Conservation (phyloP, 2,329 filamentous ascomycete genomes). For the Alternaria conjuncta region DNA sequence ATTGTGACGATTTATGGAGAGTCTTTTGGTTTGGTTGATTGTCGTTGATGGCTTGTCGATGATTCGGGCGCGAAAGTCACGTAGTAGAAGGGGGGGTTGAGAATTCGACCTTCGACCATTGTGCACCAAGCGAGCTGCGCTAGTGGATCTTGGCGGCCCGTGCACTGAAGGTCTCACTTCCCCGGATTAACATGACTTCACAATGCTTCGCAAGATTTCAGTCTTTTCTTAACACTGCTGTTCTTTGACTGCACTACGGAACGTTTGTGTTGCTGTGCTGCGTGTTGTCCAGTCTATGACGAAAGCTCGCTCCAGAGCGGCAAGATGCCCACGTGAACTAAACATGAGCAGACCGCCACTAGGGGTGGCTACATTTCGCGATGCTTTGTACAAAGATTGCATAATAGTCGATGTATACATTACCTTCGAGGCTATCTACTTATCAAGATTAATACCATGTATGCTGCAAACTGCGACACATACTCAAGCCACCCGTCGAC, state of each 20-base stretch:
- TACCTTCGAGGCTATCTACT: not conserved
- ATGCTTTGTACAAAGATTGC: not conserved
- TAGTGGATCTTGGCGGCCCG: conserved; percentile 1
- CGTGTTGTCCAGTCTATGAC: not conserved
- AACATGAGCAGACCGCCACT: not conserved
- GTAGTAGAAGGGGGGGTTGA: conserved; percentile 2
- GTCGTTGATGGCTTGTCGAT: conserved; percentile 40
- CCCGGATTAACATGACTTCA: not conserved
- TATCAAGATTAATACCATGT: not conserved
- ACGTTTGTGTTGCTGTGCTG: not conserved
- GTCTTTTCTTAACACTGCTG: not conserved
- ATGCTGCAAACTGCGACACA: not conserved
- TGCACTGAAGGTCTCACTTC: not conserved
- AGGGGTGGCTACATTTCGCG: not conserved
- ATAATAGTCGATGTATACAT: not conserved
- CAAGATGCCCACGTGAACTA: conserved; percentile 5
- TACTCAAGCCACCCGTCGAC: not conserved
- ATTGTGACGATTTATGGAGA: conserved; percentile 48
- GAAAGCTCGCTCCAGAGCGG: not conserved
- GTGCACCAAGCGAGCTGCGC: not conserved
- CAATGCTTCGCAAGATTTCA: not conserved
- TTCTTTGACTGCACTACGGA: not conserved
- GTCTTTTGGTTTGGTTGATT: conserved; percentile 36
- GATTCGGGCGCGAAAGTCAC: conserved; percentile 43
- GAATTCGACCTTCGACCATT: too few species aligned